Evolutionary conservation across 352 stramenopile species (phyloP).

Genomic region (Globisporangium apiculatum): DNA sequence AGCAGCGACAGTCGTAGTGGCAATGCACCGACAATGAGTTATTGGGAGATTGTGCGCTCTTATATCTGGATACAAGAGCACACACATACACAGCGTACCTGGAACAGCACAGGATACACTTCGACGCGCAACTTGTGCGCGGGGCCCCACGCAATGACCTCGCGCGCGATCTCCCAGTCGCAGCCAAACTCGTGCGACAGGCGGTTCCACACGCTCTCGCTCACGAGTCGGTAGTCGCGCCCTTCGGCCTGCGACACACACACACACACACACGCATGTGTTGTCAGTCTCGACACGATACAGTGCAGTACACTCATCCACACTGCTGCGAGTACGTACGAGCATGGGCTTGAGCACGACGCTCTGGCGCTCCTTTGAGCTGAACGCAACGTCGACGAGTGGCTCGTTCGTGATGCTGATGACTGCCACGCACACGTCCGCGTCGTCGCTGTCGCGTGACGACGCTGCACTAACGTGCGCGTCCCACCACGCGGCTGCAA

Average conservation of each 20-base stretch:
- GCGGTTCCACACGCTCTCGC: constrained; percentile 60
- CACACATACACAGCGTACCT: constrained; percentile 18
- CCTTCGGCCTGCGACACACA: constrained; percentile 31
- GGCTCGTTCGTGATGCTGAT: constrained; percentile 24
- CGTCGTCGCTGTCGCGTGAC: constrained; percentile 6
- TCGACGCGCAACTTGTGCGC: constrained; percentile 43
- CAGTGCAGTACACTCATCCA: too few relatives aligned
- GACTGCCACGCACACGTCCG: not conserved
- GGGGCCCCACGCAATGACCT: constrained; percentile 41
- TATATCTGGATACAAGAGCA: not conserved
- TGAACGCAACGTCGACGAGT: constrained; percentile 44
- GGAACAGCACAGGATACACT: constrained; percentile 63
- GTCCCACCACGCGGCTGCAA: constrained; percentile 48
- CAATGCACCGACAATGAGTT: too few relatives aligned
- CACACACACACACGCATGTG: not conserved
- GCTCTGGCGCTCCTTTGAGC: constrained; percentile 27
- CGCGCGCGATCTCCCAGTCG: constrained; percentile 66
- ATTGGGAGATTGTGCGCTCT: too few relatives aligned
- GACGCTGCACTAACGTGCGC: constrained; percentile 13
- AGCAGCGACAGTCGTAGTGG: not conserved
- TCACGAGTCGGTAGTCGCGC: constrained; percentile 59
- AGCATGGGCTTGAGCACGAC: constrained; percentile 55
- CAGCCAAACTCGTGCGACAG: constrained; percentile 52
- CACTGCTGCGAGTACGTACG: constrained; percentile 15
- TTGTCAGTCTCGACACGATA: too few relatives aligned